A percentile compares a stretch with the other conserved stretches of the same genome.
Conservation (phyloP, 441 rosid genomes). For the Codiaeum variegatum region DNA sequence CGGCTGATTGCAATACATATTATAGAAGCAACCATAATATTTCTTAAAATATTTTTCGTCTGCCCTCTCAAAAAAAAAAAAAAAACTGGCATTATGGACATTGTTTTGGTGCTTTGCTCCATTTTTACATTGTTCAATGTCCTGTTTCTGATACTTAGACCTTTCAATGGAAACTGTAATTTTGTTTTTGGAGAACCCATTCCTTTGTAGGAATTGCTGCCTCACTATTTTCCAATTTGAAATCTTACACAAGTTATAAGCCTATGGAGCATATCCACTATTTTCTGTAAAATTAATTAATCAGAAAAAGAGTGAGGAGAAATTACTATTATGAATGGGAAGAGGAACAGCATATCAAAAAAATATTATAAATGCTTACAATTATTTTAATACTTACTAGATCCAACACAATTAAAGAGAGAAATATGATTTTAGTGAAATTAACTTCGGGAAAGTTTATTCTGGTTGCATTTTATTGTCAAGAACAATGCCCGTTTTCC, state of each 20-base stretch:
- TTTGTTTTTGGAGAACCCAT: background rate
- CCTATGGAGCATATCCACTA: background rate
- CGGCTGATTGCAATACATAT: background rate
- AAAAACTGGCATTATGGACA: background rate
- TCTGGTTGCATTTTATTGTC: no score
- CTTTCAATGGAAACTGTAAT: background rate
- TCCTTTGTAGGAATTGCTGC: background rate
- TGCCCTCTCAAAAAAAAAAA: background rate
- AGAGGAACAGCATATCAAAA: background rate
- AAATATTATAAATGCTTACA: background rate
- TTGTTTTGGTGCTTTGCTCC: background rate
- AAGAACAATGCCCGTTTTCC: no score
- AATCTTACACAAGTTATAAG: background rate
- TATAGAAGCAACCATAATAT: background rate
- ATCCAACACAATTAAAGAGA: background rate
- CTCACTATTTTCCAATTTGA: background rate
- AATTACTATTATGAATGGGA: background rate
- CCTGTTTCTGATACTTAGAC: background rate
- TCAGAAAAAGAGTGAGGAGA: background rate
- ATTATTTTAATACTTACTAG: background rate
- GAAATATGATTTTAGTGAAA: background rate
- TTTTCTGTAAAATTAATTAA: background rate
- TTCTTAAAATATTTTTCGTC: background rate
- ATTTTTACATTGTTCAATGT: no score
- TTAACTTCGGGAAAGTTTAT: background rate